These are phyloP conservation scores for Kernera saxatilis DNA, from an alignment of 345 rosid genomes.

Conservation along the genomic window DNA sequence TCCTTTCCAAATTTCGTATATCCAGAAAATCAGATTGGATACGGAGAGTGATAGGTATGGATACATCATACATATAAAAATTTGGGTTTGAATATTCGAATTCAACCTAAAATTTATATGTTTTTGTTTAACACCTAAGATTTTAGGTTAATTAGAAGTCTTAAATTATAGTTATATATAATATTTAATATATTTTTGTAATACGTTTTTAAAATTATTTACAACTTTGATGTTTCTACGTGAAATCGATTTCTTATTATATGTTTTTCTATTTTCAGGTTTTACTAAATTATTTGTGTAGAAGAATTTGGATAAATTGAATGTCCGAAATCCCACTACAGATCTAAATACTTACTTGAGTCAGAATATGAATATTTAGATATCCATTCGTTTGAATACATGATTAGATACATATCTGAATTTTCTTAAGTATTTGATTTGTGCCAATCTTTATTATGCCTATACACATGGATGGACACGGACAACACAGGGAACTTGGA, in stretches of 20 bases:
- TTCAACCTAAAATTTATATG: not conserved
- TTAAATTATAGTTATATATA: not conserved
- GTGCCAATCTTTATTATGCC: not conserved
- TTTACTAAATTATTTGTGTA: too few species aligned
- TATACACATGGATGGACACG: constrained; percentile 11
- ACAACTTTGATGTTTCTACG: not conserved
- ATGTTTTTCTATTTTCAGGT: not conserved
- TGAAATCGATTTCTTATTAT: not conserved
- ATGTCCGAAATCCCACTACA: not conserved
- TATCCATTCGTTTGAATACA: not conserved
- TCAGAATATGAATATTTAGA: not conserved
- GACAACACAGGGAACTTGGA: constrained; percentile 7
- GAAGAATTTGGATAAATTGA: not conserved
- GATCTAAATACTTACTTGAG: not conserved
- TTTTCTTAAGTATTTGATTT: not conserved
- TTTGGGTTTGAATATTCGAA: not conserved
- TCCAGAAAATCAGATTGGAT: not conserved
- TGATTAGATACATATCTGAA: not conserved
- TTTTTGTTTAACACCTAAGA: not conserved
- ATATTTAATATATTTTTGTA: not conserved
- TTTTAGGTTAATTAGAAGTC: not conserved
- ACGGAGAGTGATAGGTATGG: not conserved
- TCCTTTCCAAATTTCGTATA: not conserved
- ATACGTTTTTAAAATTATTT: not conserved
- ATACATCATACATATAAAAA: not conserved